Evolutionary conservation across 805 yeast species (phyloP), one percentile per base, ranked within the genome.

Genomic region (Isabelozyma rhagii): DNA sequence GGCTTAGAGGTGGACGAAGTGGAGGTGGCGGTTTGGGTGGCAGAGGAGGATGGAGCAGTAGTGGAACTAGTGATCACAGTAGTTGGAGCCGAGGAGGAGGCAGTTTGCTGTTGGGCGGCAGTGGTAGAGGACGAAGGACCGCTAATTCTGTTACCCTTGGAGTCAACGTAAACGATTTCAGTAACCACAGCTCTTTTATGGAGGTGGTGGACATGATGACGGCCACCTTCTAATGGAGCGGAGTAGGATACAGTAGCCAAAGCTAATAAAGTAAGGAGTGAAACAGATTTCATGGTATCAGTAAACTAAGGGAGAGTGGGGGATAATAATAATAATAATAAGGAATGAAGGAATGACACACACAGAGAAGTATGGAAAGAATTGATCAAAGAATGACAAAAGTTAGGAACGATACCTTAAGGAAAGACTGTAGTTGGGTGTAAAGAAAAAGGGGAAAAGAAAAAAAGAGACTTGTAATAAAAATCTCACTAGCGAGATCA

Each of bases 141-240:
- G 36, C 72, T 58, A 51, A 79, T 61, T 44, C 82, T 75, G 50
- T 64, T 56, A 51, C 74, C 72, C 8, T 57, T 41, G 43, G 59
- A 62, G 48, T 68, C 67, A 48, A 65, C 74, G 47, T 67, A 64
- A 28, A 68, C 72, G 46, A 71, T 59, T 47, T 66, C 58, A 51
- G 77, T 69, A 45, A 66, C 72, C 44, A 59, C 60, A 78, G 60
- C 74, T 63, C 76, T 69, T 62, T 69, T 67, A 58, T 70, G 63
- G 51, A 60, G 58, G 43, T 68, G 66, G 50, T 71, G 74, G 50
- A 59, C 59, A 50, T 66, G 69, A 53, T 69, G 77, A 51, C 65
- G 63, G 55, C 67, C 71, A 50, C 56, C 61, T 46, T 58, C 63
- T 49, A 67, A 60, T 39, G 74, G 74, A 54, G 69, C 69, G 50